Evolutionary conservation across 257 asterid species (phyloP), one percentile per base, ranked within the genome.

Genomic region (Lycium barbarum): DNA sequence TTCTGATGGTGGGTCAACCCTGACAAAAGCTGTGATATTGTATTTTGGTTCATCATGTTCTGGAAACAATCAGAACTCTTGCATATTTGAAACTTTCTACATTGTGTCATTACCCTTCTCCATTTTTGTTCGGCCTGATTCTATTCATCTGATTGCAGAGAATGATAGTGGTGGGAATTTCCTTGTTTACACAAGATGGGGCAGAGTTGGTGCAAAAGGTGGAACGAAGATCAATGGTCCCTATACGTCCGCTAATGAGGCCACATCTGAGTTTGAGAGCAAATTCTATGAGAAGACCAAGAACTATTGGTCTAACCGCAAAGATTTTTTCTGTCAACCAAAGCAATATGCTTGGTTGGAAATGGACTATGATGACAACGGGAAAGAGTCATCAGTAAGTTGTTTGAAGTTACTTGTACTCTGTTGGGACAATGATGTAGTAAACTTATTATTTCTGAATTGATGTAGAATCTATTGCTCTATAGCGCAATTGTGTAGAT

Each of bases 121-220:
- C 15, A 33, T 53, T 26, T 78, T 74, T 78, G 33, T 15, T 78
- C 53, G 58, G 65, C 33, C 82, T 51, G 49, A 78, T 51, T 78
- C 36, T 53, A 78, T 53, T 78, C 22, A 26, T 78, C 43, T 53
- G 5, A 83, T 85, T 89, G 92, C 94, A 96, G 99, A 96, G 87
- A 93, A 95, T 43, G 98, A 96, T 84, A 97, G 79, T 66, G 94
- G 97, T 26, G 92, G 94, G 79, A 92, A 88, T 85, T 94, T 87
- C 91, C 91, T 93, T 91, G 92, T 94, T 74, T 94, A 92, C 88
- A 85, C 57, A 72, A 91, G 97, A 93, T 96, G 99, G 99, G 99
- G 99, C 79, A 93, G 99, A 91, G 99, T 94, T 88, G 99, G 99
- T n/a, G 89, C 90, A 81, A 93, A 91, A 88, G 99, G 99, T 72